Conservation (phyloP, 2,329 filamentous ascomycete species). For the Emericellopsis atlantica region DNA sequence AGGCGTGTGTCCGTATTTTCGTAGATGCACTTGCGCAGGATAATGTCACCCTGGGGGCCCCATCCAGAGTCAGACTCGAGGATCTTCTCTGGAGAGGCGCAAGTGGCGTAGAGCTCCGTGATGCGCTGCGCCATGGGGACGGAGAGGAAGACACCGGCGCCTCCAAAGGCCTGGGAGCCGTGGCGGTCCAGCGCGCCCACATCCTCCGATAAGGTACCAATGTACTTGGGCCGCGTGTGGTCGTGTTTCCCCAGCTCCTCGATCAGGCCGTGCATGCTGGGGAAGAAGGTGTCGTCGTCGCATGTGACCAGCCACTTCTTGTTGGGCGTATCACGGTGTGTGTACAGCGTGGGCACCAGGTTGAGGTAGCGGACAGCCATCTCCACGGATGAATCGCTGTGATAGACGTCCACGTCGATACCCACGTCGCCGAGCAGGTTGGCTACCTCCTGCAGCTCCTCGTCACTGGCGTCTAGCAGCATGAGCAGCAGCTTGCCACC, state of each 20-base stretch:
- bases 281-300: slow-evolving; percentile 55
- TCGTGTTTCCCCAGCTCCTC: slow-evolving; percentile 39
- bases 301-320: slow-evolving; percentile 51
- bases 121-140: slow-evolving; percentile 33
- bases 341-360: slow-evolving; percentile 40
- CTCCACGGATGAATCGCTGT: slow-evolving; percentile 36
- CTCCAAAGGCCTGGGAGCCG: slow-evolving; percentile 51
- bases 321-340: slow-evolving; percentile 29
- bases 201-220: slow-evolving; percentile 50
- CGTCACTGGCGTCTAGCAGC: slow-evolving; percentile 37
- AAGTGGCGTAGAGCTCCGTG: slow-evolving; percentile 28
- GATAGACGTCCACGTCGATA: slow-evolving; percentile 44
- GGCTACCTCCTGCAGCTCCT: slow-evolving; percentile 35
- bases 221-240: slow-evolving; percentile 38
- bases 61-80: slow-evolving; percentile 42
- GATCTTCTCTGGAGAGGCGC: slow-evolving; percentile 36
- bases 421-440: slow-evolving; percentile 32
- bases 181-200: slow-evolving; percentile 45
- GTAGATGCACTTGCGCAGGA: slow-evolving; percentile 52
- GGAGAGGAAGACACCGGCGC: slow-evolving; percentile 50
- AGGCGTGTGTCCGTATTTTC: slow-evolving; percentile 47
- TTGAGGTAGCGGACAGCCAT: slow-evolving; percentile 48
- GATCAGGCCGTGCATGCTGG: slow-evolving; percentile 40
- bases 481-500: slow-evolving; percentile 42
- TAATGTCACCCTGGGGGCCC: slow-evolving; percentile 48